Conservation (phyloP, 164 flowering plant genomes). For the Echeveria elegans region DNA sequence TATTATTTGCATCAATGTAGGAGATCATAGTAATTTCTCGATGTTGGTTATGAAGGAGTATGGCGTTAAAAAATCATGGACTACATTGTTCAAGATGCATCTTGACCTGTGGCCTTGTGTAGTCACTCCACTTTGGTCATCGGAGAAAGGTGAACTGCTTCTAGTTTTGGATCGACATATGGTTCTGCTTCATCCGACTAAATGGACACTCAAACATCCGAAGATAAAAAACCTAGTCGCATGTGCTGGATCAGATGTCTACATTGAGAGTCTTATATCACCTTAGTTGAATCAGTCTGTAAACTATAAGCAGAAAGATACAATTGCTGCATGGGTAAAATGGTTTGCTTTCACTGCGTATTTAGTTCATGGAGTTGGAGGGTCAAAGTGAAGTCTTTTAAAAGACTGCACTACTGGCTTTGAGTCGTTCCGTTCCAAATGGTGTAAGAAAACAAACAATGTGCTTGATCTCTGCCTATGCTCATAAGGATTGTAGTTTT, state of each 20-base stretch:
- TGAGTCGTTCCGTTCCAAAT: no score
- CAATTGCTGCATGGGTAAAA: background rate
- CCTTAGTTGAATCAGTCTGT: no score
- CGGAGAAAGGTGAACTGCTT: slow-evolving; percentile 15
- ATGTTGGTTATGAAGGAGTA: slow-evolving; percentile 30
- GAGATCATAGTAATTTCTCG: slow-evolving; percentile 7
- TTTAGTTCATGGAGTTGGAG: no score
- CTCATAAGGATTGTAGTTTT: no score
- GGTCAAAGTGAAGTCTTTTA: no score
- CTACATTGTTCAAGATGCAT: slow-evolving; percentile 8
- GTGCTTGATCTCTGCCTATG: no score
- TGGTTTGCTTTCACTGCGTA: slow-evolving; percentile 2
- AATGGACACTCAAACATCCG: background rate
- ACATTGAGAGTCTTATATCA: slow-evolving; percentile 1
- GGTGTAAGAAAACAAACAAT: no score
- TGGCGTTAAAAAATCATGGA: slow-evolving; percentile 23
- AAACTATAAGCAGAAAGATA: background rate
- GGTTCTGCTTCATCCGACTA: slow-evolving; percentile 8
- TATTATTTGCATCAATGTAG: slow-evolving; percentile 6
- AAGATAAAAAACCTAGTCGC: background rate
- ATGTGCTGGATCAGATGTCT: background rate
- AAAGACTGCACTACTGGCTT: no score
- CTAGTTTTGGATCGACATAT: background rate
- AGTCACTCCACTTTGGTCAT: slow-evolving; percentile 13
- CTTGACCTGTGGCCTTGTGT: background rate